Evolutionary conservation across 768 basidiomycete species (phyloP).

Genomic region (Russula virescens): DNA sequence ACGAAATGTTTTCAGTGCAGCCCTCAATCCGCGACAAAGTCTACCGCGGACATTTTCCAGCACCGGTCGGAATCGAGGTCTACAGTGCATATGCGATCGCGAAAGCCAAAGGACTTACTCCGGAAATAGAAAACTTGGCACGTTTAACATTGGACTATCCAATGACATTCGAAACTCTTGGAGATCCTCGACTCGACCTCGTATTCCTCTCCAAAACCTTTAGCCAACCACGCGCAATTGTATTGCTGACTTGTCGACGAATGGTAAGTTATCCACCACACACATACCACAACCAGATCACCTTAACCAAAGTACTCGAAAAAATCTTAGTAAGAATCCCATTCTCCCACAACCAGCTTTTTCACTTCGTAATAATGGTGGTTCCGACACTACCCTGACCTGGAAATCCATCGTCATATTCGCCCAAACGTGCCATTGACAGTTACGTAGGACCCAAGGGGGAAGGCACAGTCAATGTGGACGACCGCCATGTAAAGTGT

Average conservation of each 20-base stretch:
- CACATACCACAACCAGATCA: too few relatives aligned
- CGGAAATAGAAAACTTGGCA: not conserved
- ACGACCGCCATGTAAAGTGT: not conserved
- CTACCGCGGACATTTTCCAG: not conserved
- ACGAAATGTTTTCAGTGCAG: conserved; percentile 22
- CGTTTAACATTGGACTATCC: not conserved
- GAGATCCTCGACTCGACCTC: too few relatives aligned
- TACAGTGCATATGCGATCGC: conserved; percentile 21
- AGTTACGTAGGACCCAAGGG: not conserved
- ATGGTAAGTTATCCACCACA: too few relatives aligned
- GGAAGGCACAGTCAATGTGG: not conserved
- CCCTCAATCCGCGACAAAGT: not conserved
- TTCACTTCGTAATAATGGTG: too few relatives aligned
- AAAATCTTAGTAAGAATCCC: too few relatives aligned
- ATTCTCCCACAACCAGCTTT: too few relatives aligned
- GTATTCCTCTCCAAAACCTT: too few relatives aligned
- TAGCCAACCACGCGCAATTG: too few relatives aligned
- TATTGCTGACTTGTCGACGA: too few relatives aligned
- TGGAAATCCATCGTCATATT: not conserved
- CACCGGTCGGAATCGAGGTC: not conserved
- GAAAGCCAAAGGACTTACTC: not conserved
- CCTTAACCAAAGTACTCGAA: too few relatives aligned
- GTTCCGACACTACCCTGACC: not conserved
- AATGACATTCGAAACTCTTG: conserved; percentile 6
- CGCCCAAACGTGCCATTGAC: not conserved